These are phyloP conservation scores for Hermanozyma aechmeae DNA, from an alignment of 805 yeast species.

Conservation along the genomic window DNA sequence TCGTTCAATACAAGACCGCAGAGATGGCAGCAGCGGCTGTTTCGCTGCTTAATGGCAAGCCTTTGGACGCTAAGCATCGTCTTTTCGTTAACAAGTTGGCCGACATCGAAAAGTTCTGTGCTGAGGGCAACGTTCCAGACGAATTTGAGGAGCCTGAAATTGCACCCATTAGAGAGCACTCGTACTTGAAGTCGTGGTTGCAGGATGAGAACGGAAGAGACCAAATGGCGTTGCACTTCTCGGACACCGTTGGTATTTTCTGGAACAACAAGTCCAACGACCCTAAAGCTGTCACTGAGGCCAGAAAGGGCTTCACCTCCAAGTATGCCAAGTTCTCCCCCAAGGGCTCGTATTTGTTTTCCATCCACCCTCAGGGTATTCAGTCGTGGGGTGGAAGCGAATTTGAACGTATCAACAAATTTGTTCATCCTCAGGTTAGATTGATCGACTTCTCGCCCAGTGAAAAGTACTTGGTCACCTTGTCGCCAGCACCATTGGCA, in stretches of 20 bases:
- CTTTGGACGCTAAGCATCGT: constrained; percentile 89
- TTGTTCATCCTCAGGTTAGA: constrained; percentile 82
- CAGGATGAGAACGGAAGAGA: constrained; percentile 85
- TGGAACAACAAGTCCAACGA: constrained; percentile 73
- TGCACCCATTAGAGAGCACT: constrained; percentile 66
- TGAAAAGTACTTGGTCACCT: constrained; percentile 83
- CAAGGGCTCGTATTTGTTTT: constrained; percentile 78
- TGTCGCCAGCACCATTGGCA: constrained; percentile 76
- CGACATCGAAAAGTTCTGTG: constrained; percentile 74
- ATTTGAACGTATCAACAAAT: constrained; percentile 65
- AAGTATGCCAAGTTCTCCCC: constrained; percentile 88
- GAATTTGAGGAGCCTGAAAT: constrained; percentile 64
- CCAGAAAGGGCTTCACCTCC: constrained; percentile 80
- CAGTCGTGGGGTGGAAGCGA: constrained; percentile 92
- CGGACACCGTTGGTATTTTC: constrained; percentile 72
- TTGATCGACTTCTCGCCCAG: constrained; percentile 87
- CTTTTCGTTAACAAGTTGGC: constrained; percentile 72
- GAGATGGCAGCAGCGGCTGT: constrained; percentile 71
- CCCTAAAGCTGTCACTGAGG: constrained; percentile 71
- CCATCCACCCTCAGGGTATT: constrained; percentile 90
- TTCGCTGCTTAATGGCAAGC: constrained; percentile 74
- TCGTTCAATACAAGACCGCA: constrained; percentile 68
- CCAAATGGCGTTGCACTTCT: constrained; percentile 73
- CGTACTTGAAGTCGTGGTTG: constrained; percentile 84
- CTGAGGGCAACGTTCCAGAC: constrained; percentile 50